Conservation (phyloP, 768 basidiomycete species). For the Lentinula lateritia region DNA sequence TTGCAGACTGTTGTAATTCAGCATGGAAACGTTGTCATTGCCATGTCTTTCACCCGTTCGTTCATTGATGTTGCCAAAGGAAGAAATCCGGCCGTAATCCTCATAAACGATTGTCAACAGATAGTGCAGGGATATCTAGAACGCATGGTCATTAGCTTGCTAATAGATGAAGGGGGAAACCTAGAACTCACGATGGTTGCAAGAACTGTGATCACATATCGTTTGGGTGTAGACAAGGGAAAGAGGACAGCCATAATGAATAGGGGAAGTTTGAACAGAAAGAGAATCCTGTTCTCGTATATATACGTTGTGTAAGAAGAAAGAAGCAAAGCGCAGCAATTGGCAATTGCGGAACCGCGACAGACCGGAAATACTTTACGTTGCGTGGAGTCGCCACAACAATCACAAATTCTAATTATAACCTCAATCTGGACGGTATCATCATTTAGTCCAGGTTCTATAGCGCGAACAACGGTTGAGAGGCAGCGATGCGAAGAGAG, state of each 20-base stretch:
- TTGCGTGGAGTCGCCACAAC: not conserved
- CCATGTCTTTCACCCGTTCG: constrained; percentile 4
- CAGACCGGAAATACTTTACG: not conserved
- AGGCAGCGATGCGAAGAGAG: no score
- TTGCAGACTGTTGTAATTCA: not conserved
- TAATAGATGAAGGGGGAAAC: not conserved
- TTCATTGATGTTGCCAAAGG: constrained; percentile 32
- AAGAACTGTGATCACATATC: constrained; percentile 47
- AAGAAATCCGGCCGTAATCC: constrained; percentile 42
- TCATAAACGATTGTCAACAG: constrained; percentile 45
- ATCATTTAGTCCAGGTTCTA: no score
- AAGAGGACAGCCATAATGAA: constrained; percentile 15
- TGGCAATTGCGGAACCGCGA: not conserved
- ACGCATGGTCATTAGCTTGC: not conserved
- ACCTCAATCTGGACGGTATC: not conserved
- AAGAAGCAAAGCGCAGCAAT: constrained; percentile 1
- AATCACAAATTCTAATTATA: not conserved
- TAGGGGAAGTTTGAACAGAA: not conserved
- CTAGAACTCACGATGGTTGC: constrained; percentile 37
- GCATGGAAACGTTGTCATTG: not conserved
- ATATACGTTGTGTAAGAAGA: not conserved
- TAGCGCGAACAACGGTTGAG: no score
- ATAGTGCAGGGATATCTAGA: constrained; percentile 52
- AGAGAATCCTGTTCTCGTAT: not conserved
- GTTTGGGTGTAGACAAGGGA: constrained; percentile 55